Percentiles rank a stretch among this genome's conserved stretches.
phyloP scores from a whole-genome alignment of 805 yeast species.

The Grigorovia transvaalensis region DNA sequence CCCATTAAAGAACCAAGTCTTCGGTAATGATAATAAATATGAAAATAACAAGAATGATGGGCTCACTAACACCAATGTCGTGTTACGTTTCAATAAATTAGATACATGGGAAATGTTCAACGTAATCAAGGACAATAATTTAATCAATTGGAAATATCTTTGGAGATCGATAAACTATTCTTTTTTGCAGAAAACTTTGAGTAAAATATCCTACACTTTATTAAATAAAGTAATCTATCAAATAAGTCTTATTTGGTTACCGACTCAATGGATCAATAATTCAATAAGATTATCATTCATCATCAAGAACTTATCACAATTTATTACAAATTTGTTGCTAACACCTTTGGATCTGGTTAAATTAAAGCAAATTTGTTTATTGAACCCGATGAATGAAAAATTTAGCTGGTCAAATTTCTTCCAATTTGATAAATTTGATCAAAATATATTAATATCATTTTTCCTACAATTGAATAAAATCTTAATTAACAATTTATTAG shows the following conservation, averaged over 20 bases:
- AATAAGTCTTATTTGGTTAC: neutral
- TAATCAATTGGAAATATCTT: slow-evolving; percentile 50
- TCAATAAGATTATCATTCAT: slow-evolving; percentile 17
- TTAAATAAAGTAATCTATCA: neutral
- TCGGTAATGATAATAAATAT: no score
- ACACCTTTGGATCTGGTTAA: slow-evolving; percentile 77
- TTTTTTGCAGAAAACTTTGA: slow-evolving; percentile 64
- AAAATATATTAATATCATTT: slow-evolving; percentile 1
- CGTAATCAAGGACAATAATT: slow-evolving; percentile 51
- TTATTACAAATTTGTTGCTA: slow-evolving; percentile 58
- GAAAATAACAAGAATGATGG: neutral
- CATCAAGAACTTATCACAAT: slow-evolving; percentile 60
- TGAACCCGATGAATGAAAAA: neutral
- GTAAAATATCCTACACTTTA: neutral
- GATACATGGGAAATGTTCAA: slow-evolving; percentile 59
- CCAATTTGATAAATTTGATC: neutral
- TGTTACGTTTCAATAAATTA: slow-evolving; percentile 13
- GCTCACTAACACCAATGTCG: neutral
- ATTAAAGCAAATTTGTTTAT: slow-evolving; percentile 39
- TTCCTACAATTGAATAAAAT: neutral
- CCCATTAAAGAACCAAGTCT: neutral
- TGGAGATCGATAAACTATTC: slow-evolving; percentile 72
- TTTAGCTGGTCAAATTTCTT: neutral
- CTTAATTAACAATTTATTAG: slow-evolving; percentile 4
- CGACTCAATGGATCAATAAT: slow-evolving; percentile 2